Percentiles rank a stretch among this genome's conserved stretches.
phyloP scores from a whole-genome alignment of 139 green algal species.

The Chlorella ohadii region DNA sequence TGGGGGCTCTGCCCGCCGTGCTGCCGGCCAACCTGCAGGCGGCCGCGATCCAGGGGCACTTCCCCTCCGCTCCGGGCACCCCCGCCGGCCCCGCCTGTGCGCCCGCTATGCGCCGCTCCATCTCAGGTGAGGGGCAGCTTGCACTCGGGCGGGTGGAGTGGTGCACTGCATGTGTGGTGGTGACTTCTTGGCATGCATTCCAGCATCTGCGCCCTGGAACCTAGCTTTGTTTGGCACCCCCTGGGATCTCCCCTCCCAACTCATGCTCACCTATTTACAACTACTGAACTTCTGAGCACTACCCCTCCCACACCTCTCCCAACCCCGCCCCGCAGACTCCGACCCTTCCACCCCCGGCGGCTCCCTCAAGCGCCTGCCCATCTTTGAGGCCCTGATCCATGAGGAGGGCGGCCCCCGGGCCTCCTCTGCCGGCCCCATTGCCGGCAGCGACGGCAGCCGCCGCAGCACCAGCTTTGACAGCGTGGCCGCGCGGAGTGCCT shows the following conservation, averaged over 20 bases:
- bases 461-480: neutral
- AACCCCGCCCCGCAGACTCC: neutral
- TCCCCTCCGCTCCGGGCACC: neutral
- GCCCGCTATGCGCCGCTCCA: conserved; percentile 2
- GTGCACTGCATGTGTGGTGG: neutral
- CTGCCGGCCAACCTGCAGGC: neutral
- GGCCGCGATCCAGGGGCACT: no score
- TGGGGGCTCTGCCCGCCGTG: neutral
- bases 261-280: neutral
- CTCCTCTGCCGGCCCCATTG: neutral
- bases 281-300: no score
- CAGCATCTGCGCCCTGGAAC: no score
- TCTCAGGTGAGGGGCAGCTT: neutral
- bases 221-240: no score
- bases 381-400: conserved; percentile 17
- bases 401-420: neutral
- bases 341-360: conserved; percentile 14
- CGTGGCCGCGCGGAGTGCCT: neutral
- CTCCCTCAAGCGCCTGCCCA: conserved; percentile 16
- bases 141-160: neutral
- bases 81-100: neutral
- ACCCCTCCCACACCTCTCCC: no score
- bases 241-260: neutral
- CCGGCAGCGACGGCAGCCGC: neutral
- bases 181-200: no score